Conservation (phyloP, 345 rosid species). For the Aurinia saxatilis region DNA sequence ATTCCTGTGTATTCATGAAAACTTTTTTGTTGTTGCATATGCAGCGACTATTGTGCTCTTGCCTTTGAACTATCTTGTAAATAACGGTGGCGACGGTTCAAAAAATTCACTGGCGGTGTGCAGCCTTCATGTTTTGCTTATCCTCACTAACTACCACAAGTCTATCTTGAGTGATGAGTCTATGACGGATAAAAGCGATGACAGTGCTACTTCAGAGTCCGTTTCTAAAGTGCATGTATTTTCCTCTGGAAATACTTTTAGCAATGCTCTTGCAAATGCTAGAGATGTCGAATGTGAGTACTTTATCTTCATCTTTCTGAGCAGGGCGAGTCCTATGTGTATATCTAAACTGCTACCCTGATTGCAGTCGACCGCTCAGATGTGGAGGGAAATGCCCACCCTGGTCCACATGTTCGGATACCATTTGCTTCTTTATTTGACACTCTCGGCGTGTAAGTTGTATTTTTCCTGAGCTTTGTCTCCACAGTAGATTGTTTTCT, state of each 20-base stretch:
- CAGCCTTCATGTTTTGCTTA: conserved; percentile 80
- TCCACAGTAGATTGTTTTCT: neutral
- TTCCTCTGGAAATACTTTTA: conserved; percentile 69
- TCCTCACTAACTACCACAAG: conserved; percentile 78
- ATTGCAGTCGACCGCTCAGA: conserved; percentile 81
- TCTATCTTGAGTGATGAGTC: conserved; percentile 50
- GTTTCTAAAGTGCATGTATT: conserved; percentile 42
- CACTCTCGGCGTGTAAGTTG: conserved; percentile 88
- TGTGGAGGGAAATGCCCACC: conserved; percentile 60
- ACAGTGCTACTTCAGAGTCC: conserved; percentile 52
- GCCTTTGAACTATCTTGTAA: conserved; percentile 80
- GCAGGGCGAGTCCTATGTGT: neutral
- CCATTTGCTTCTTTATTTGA: conserved; percentile 90
- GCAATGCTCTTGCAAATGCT: conserved; percentile 81
- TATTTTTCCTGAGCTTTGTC: neutral
- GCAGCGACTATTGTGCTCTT: conserved; percentile 79
- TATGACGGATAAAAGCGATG: conserved; percentile 52
- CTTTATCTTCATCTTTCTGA: neutral
- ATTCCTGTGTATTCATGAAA: neutral
- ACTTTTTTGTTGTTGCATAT: conserved; percentile 25
- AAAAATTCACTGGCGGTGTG: conserved; percentile 62
- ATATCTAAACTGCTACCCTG: conserved; percentile 8
- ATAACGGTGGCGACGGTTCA: conserved; percentile 52
- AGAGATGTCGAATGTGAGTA: conserved; percentile 85
- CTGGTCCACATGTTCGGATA: conserved; percentile 57